Evolutionary conservation across 139 green algal genomes (phyloP).

Genomic region (Chlamydomonas sp.): DNA sequence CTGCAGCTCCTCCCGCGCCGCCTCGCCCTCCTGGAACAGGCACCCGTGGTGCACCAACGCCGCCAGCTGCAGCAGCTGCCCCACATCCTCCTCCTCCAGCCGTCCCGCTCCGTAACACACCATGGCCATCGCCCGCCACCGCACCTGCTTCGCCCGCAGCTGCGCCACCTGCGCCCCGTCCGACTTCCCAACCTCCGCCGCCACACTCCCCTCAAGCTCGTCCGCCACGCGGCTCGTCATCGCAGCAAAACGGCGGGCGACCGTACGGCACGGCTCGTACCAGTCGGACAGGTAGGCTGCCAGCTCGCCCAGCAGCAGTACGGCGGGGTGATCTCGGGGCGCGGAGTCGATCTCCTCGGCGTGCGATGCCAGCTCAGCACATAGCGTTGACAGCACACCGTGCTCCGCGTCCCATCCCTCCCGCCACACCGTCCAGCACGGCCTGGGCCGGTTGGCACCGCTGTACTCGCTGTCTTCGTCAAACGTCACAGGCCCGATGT

Average conservation of each 20-base stretch:
- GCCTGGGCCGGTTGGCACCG: no score
- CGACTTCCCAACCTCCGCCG: neutral
- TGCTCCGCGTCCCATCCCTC: conserved; percentile 18
- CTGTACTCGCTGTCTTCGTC: no score
- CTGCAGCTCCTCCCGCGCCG: neutral
- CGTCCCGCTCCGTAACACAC: conserved; percentile 14
- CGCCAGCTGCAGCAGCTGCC: conserved; percentile 5
- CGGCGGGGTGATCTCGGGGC: conserved; percentile 38
- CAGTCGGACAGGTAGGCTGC: conserved; percentile 52
- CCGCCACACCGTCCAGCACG: conserved; percentile 25
- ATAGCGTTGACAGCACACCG: conserved; percentile 34
- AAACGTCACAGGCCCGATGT: neutral
- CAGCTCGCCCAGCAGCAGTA: conserved; percentile 55
- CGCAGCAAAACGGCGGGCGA: conserved; percentile 50
- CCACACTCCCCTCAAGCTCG: conserved; percentile 15
- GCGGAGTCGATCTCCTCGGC: conserved; percentile 46
- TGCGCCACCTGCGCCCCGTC: neutral
- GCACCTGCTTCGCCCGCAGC: conserved; percentile 37
- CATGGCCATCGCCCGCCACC: conserved; percentile 1
- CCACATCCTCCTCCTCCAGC: conserved; percentile 5
- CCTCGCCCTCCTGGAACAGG: conserved; percentile 25
- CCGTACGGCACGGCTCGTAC: neutral
- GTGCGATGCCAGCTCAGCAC: conserved; percentile 30
- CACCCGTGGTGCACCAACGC: conserved; percentile 44
- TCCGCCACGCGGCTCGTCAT: conserved; percentile 46